Percentiles rank a stretch among this genome's conserved stretches.
Evolutionary conservation across 2,329 filamentous ascomycete genomes (phyloP).

Genomic region (Penicillium sp.): DNA sequence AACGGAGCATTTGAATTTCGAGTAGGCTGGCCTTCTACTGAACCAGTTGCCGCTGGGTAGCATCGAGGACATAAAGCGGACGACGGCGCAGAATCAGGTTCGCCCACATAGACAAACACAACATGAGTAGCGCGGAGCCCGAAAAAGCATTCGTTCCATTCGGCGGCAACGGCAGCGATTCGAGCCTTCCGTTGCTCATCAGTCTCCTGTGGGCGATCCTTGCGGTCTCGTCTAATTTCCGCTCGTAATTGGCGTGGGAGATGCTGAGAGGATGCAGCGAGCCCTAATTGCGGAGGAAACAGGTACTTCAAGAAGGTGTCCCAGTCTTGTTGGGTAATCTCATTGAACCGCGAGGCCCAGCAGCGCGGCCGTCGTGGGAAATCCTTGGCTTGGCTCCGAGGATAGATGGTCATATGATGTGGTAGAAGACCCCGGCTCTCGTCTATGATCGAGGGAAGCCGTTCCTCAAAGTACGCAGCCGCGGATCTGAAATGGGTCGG

Average conservation of each 20-base stretch:
- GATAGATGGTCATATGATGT: slow-evolving; percentile 42
- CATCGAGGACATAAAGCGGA: slow-evolving; percentile 42
- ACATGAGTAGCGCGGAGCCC: slow-evolving; percentile 35
- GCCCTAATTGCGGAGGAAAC: slow-evolving; percentile 40
- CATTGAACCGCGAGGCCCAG: slow-evolving; percentile 34
- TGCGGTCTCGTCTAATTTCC: slow-evolving; percentile 42
- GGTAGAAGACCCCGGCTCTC: slow-evolving; percentile 27
- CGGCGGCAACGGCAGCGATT: slow-evolving; percentile 39
- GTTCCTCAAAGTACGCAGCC: slow-evolving; percentile 39
- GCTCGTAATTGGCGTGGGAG: slow-evolving; percentile 39
- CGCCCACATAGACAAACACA: slow-evolving; percentile 34
- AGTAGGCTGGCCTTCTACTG: slow-evolving; percentile 8
- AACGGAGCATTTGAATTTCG: slow-evolving; percentile 9
- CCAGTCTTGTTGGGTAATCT: slow-evolving; percentile 44
- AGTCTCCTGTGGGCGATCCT: slow-evolving; percentile 43
- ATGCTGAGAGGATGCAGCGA: slow-evolving; percentile 36
- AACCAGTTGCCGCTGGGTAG: slow-evolving; percentile 38
- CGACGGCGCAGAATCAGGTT: slow-evolving; percentile 30
- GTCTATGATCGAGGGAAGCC: slow-evolving; percentile 27
- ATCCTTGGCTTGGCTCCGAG: slow-evolving; percentile 41
- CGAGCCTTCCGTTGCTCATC: slow-evolving; percentile 40
- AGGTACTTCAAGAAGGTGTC: slow-evolving; percentile 43
- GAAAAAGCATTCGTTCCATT: slow-evolving; percentile 47
- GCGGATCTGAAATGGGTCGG: slow-evolving; percentile 37
- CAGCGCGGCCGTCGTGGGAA: slow-evolving; percentile 43